Conservation (phyloP, 495 filamentous ascomycete genomes). For the Trichocladium antarcticum region DNA sequence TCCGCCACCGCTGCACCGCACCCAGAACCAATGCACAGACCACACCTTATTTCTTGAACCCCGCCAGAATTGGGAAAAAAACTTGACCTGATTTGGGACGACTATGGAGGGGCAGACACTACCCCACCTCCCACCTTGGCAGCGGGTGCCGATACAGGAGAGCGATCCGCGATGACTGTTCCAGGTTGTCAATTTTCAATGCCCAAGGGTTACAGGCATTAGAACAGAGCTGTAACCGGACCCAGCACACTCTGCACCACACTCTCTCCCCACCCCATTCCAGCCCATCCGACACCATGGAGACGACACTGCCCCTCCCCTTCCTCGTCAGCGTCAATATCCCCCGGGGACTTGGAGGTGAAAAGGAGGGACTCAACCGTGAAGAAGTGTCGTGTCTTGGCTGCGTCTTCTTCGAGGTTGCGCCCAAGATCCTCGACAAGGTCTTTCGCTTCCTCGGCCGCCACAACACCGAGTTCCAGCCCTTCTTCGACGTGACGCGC, state of each 20-base stretch:
- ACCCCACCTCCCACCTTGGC: slow-evolving; percentile 1
- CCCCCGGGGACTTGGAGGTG: slow-evolving; percentile 38
- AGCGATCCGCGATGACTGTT: slow-evolving; percentile 1
- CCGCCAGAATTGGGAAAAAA: not conserved
- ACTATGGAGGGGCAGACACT: slow-evolving; percentile 7
- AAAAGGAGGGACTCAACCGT: slow-evolving; percentile 45
- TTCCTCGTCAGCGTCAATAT: slow-evolving; percentile 50
- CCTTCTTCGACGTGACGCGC: slow-evolving; percentile 65
- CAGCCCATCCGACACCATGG: slow-evolving; percentile 31
- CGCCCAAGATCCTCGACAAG: slow-evolving; percentile 44
- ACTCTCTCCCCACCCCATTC: not conserved
- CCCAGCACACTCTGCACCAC: not conserved
- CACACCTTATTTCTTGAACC: slow-evolving; percentile 18
- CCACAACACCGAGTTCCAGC: slow-evolving; percentile 53
- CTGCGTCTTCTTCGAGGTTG: slow-evolving; percentile 58
- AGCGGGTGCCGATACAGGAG: slow-evolving; percentile 12
- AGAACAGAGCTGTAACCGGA: not conserved
- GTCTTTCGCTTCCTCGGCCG: slow-evolving; percentile 56
- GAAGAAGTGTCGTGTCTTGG: slow-evolving; percentile 71
- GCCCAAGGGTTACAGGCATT: not conserved
- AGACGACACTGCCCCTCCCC: slow-evolving; percentile 44
- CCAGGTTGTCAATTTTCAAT: slow-evolving; percentile 1
- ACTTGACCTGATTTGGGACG: not conserved
- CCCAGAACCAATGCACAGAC: slow-evolving; percentile 17
- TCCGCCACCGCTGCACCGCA: slow-evolving; percentile 3